Evolutionary conservation across 441 rosid species (phyloP), one percentile per base, ranked within the genome.

Genomic region (Rhodomyrtus psidioides): DNA sequence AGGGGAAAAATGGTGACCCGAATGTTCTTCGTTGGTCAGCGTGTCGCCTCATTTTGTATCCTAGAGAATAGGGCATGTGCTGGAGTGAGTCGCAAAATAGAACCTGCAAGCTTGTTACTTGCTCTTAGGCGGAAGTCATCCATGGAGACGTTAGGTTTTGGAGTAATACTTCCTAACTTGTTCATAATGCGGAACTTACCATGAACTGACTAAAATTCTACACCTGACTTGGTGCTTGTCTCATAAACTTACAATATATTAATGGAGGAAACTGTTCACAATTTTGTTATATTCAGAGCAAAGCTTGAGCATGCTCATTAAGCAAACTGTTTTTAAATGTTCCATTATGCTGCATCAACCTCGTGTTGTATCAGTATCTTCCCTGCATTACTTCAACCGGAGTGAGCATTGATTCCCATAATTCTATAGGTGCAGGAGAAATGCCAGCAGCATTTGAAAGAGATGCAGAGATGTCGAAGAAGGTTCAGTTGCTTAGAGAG

Each of bases 401-500:
- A 39, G 49, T 3, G 21, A 21, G 79, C 79, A 39, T 39, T 39
- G 51, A 39, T 39, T 70, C 79, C 0, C 16, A 70, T n/a, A 24
- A 70, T 70, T 70, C 39, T 70, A 70, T 44, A 70, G 79, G 51
- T 70, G 79, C 88, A 53, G 86, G 53, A 62, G 86, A 57, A 44
- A 84, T 62, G 70, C 24, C 86, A 88, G 83, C 85, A 14, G 75
- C 12, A 30, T 26, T 70, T 5, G 85, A 87, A 30, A 86, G 87
- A 65, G 91, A 92, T 76, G 89, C 81, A 81, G 87, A 55, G 82
- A 81, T 76, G 17, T 83, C 83, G 24, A 88, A 93, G 89, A 93
- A 90, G 87, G 86, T 88, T 30, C 84, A 39, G 28, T 56, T 91
- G 88, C 84, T 94, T 46, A 90, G 88, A 84, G 91, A 91, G 14